A percentile compares a stretch with the other conserved stretches of the same genome.
Conservation (phyloP, 2,329 filamentous ascomycete species). For the Cadophora luteo-olivacea region DNA sequence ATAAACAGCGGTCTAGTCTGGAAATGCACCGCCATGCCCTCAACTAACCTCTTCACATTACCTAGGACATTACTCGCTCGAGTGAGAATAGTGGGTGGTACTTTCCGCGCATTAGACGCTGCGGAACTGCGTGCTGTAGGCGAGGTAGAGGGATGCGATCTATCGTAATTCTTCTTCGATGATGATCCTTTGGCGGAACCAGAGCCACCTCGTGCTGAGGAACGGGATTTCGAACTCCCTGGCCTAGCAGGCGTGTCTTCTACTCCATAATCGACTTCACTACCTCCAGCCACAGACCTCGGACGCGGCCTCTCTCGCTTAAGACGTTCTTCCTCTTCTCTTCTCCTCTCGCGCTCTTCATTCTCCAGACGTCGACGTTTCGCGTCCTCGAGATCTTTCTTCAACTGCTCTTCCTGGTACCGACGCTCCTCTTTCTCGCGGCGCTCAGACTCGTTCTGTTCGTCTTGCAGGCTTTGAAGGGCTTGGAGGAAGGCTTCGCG, state of each 20-base stretch:
- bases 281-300: slow-evolving; percentile 48
- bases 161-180: slow-evolving; percentile 44
- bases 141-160: slow-evolving; percentile 19
- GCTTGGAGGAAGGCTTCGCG: slow-evolving; percentile 89
- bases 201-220: slow-evolving; percentile 34
- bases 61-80: slow-evolving; percentile 58
- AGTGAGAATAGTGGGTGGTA: slow-evolving; percentile 38
- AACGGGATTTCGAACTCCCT: slow-evolving; percentile 35
- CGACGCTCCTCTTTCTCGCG: slow-evolving; percentile 65
- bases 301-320: slow-evolving; percentile 57
- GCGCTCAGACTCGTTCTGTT: slow-evolving; percentile 73
- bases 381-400: slow-evolving; percentile 63
- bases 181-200: slow-evolving; percentile 41
- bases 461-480: slow-evolving; percentile 82
- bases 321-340: slow-evolving; percentile 48
- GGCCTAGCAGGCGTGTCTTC: slow-evolving; percentile 54
- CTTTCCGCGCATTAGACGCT: slow-evolving; percentile 29
- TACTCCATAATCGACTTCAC: slow-evolving; percentile 73
- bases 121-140: slow-evolving; percentile 33
- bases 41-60: slow-evolving; percentile 59
- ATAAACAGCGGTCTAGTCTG: slow-evolving; percentile 63
- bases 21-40: slow-evolving; percentile 57
- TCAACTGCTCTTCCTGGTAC: slow-evolving; percentile 62
- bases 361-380: slow-evolving; percentile 64
- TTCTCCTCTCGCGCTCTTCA: slow-evolving; percentile 64